Evolutionary conservation across 2,329 filamentous ascomycete species (phyloP), one percentile per base, ranked within the genome.

Genomic region (Blastomyces parvus): DNA sequence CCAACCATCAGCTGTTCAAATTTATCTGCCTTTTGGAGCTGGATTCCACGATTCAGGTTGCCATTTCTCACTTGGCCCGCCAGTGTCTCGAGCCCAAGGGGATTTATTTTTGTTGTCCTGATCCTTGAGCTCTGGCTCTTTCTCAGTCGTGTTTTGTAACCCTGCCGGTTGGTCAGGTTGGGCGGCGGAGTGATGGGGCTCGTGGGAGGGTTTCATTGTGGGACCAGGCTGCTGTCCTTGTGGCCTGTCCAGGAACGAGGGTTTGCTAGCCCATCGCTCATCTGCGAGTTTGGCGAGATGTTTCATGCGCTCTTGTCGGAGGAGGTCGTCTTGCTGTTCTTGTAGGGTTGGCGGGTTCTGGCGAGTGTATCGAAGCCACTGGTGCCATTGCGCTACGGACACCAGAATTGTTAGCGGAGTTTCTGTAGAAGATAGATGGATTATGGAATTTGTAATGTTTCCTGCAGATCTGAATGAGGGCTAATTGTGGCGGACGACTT

Each of bases 291-390:
- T 80, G 2, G 84, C 85, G 27, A 87, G 79, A 60, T 82, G 70
- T 70, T 85, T 86, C 69, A 87, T 81, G 64, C 79, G 79, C n/a
- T 76, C 74, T 70, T 84, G 84, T 36, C 85, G 79, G 42, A 79
- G 67, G 56, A 86, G 66, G 64, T 88, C 85, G 57, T 79, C 75
- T 65, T 80, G 79, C 69, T 87, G 85, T 73, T 88, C 85, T 67
- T 80, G 70, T 59, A 87, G 71, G 1, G 80, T 79, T 0, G 85
- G 85, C 2, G 85, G 76, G 19, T 82, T 76, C 60, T 75, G 69
- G 55, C 85, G 83, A 11, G 84, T 84, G 67, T 86, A 80, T 69
- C 85, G 83, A 33, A 88, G 82, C 85, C 85, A 88, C 76, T 87
- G 85, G 70, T 86, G 83, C 85, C 85, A 88, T 80, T 85, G 83